These are phyloP conservation scores for Gentiana dahurica DNA, from an alignment of 257 asterid genomes.

Conservation along the genomic window DNA sequence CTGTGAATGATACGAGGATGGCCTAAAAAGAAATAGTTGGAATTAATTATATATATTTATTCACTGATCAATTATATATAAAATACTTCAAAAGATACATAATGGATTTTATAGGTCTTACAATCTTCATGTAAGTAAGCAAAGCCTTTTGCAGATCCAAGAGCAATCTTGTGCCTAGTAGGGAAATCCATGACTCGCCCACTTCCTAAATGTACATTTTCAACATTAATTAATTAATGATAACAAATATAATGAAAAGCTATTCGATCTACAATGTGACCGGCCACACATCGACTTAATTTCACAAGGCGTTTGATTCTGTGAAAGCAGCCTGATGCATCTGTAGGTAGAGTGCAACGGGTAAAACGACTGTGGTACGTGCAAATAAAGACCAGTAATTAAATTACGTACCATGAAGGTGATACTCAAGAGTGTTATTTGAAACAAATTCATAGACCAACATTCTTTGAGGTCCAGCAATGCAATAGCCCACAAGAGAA, in stretches of 20 bases:
- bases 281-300: too few species aligned
- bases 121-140: conserved; percentile 93
- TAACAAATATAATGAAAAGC: too few species aligned
- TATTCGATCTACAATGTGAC: too few species aligned
- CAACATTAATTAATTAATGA: too few species aligned
- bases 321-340: neutral
- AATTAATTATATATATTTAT: neutral
- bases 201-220: conserved; percentile 23
- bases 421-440: conserved; percentile 44
- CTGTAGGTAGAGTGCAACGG: too few species aligned
- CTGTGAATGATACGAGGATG: conserved; percentile 92
- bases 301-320: too few species aligned
- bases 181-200: conserved; percentile 61
- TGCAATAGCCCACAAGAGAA: conserved; percentile 55
- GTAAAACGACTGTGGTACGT: too few species aligned
- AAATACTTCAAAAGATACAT: neutral
- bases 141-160: conserved; percentile 87
- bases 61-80: neutral
- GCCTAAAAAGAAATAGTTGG: conserved; percentile 26
- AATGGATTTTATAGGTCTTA: conserved; percentile 11
- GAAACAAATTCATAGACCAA: conserved; percentile 53
- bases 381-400: too few species aligned
- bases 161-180: conserved; percentile 57
- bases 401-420: conserved; percentile 34
- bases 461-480: conserved; percentile 45